phyloP scores from a whole-genome alignment of 2,329 filamentous ascomycete genomes.

The Ascomycota sp. region DNA sequence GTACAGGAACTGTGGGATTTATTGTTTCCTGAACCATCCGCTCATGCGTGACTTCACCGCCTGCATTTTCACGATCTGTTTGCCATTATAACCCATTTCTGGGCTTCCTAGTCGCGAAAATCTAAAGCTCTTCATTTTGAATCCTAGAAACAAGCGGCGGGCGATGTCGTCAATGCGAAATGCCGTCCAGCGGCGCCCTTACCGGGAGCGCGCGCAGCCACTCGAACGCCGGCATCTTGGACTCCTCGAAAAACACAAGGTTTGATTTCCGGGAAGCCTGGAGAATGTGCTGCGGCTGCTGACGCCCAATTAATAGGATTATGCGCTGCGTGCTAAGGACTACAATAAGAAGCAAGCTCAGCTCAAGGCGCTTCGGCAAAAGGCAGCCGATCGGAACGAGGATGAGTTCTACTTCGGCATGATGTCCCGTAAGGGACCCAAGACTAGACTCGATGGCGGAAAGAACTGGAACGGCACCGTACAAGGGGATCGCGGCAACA shows the following conservation, averaged over 20 bases:
- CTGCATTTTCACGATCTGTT: too few species aligned
- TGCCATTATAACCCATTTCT: neutral
- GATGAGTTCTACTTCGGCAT: constrained; percentile 58
- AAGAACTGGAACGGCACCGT: constrained; percentile 34
- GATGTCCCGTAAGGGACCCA: constrained; percentile 39
- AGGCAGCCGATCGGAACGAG: constrained; percentile 45
- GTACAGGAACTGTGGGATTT: too few species aligned
- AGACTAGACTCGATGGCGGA: constrained; percentile 25
- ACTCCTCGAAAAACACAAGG: constrained; percentile 89
- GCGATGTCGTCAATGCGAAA: constrained; percentile 39
- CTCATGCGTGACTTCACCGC: too few species aligned
- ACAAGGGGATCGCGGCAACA: constrained; percentile 36
- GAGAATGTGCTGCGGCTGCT: neutral
- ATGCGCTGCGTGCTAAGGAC: constrained; percentile 42
- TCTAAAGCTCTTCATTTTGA: neutral
- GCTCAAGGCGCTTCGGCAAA: constrained; percentile 37
- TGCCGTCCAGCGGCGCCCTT: constrained; percentile 59
- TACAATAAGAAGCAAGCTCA: constrained; percentile 44
- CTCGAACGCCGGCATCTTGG: constrained; percentile 69
- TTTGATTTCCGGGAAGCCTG: constrained; percentile 9
- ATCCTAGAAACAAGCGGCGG: neutral
- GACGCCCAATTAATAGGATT: constrained; percentile 23
- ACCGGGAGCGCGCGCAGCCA: constrained; percentile 79
- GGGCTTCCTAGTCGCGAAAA: neutral
- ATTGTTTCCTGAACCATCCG: too few species aligned